phyloP scores from a whole-genome alignment of 495 filamentous ascomycete species.

The Aspergillus baeticus region DNA sequence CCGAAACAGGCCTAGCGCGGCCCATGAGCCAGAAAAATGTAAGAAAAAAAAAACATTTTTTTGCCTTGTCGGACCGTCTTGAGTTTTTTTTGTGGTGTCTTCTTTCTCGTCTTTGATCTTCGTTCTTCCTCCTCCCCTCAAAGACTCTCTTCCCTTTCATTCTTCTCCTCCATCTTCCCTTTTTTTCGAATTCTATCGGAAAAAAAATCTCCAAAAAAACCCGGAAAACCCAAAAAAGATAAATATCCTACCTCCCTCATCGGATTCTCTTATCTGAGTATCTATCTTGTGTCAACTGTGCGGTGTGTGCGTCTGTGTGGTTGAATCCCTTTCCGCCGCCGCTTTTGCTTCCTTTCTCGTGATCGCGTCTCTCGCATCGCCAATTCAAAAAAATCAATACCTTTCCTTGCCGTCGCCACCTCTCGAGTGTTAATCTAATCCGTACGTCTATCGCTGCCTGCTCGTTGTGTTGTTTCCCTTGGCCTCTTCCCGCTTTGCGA shows the following conservation, averaged over 20 bases:
- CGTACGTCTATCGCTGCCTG: slow-evolving; percentile 12
- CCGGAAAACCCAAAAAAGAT: slow-evolving; percentile 44
- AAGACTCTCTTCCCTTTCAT: slow-evolving; percentile 32
- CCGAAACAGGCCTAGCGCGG: slow-evolving; percentile 24
- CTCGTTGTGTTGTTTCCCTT: neutral
- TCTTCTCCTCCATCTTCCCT: slow-evolving; percentile 37
- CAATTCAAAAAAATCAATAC: neutral
- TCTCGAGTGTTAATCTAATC: slow-evolving; percentile 11
- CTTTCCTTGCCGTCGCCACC: neutral
- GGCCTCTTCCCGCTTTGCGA: slow-evolving; percentile 8
- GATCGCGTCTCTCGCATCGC: slow-evolving; percentile 19
- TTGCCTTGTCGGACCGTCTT: slow-evolving; percentile 32
- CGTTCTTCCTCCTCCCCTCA: slow-evolving; percentile 28
- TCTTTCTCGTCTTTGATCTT: slow-evolving; percentile 25
- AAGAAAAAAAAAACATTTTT: slow-evolving; percentile 20
- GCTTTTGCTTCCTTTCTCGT: slow-evolving; percentile 16
- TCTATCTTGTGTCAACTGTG: slow-evolving; percentile 32
- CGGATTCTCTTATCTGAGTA: slow-evolving; percentile 13
- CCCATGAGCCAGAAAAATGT: slow-evolving; percentile 1
- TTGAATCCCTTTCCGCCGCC: slow-evolving; percentile 34
- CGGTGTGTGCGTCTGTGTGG: slow-evolving; percentile 35
- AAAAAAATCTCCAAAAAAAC: slow-evolving; percentile 36
- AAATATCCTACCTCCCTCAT: slow-evolving; percentile 21
- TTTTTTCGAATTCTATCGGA: slow-evolving; percentile 44
- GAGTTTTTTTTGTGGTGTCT: slow-evolving; percentile 13